Evolutionary conservation across 371 early-diverging fungal genomes (phyloP).

Genomic region (Sporodiniella umbellata): DNA sequence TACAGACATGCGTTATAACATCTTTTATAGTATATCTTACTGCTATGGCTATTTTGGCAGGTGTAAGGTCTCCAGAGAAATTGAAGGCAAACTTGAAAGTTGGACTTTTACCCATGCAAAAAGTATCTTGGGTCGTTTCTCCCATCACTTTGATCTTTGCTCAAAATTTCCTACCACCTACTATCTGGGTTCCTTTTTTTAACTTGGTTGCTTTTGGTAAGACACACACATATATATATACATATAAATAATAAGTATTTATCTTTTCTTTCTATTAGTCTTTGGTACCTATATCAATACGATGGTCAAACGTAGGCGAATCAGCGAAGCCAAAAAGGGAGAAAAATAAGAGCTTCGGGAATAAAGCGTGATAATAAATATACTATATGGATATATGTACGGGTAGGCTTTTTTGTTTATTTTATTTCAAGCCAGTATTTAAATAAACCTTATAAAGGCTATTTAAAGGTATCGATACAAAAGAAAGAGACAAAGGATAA

Average conservation of each 20-base stretch:
- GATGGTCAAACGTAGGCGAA: conserved; percentile 63
- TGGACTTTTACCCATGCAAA: conserved; percentile 74
- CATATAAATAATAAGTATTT: neutral
- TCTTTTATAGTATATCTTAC: conserved; percentile 74
- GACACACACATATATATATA: conserved; percentile 3
- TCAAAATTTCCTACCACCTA: conserved; percentile 69
- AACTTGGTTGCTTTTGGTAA: conserved; percentile 74
- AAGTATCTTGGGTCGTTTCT: conserved; percentile 78
- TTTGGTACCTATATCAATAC: conserved; percentile 85
- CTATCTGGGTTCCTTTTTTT: conserved; percentile 90
- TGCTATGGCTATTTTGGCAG: conserved; percentile 81
- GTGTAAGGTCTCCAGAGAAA: conserved; percentile 54
- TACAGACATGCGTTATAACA: no score
- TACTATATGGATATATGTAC: no score
- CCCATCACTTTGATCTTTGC: conserved; percentile 76
- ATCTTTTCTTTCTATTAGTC: no score
- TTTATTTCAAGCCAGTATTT: no score
- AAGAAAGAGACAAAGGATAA: neutral
- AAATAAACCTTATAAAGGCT: no score
- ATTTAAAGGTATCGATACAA: neutral
- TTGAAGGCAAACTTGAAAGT: conserved; percentile 51
- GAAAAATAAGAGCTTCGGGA: no score
- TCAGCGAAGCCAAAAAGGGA: conserved; percentile 21
- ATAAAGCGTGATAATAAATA: no score
- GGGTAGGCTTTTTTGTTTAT: no score